Evolutionary conservation across 345 rosid genomes (phyloP), one percentile per base, ranked within the genome.

Genomic region (Carallia pectinifolia): DNA sequence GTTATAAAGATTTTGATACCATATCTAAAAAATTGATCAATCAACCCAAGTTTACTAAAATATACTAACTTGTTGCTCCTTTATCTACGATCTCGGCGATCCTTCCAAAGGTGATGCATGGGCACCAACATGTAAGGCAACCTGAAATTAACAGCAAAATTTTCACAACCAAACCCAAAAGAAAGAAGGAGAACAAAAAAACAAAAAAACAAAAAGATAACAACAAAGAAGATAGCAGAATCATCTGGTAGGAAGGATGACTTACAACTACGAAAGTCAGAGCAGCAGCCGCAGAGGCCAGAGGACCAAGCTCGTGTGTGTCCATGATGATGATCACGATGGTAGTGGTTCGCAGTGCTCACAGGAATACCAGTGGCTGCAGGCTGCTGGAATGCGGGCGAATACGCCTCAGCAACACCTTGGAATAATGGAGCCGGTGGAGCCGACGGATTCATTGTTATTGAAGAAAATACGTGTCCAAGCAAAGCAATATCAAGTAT

Each of bases 51-150:
- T 33, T 33, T 33, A 33, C 23, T 23, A 23, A 23, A 23, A 23
- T 23, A 30, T 50, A 36, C 74, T 69, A 34, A 65, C 71, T 27
- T 58, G 67, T 27, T 40, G 6, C 0, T 60, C 81, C 81, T 61
- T 61, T 6, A 17, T 72, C 77, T 7, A 56, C 6, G 6, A 77
- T 62, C 18, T 69, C 68, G 17, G 81, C 74, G 47, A 77, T 77
- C 60, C 19, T 58, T 16, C 81, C 81, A 12, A 61, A 73, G 27
- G 77, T 65, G 33, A 73, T 33, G 4, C 81, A 73, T 0, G 81
- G 77, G 0, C 68, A 59, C 60, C 68, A 77, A 0, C 4, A 69
- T 23, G 81, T 65, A 6, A 72, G 31, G 61, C 71, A 72, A 61
- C 81, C 71, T 73, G 70, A 39, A 48, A 27, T 12, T 6, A 13